Evolutionary conservation across 1,139 yeast genomes (phyloP), one percentile per base, ranked within the genome.

Genomic region (Zygoascus meyerae): DNA sequence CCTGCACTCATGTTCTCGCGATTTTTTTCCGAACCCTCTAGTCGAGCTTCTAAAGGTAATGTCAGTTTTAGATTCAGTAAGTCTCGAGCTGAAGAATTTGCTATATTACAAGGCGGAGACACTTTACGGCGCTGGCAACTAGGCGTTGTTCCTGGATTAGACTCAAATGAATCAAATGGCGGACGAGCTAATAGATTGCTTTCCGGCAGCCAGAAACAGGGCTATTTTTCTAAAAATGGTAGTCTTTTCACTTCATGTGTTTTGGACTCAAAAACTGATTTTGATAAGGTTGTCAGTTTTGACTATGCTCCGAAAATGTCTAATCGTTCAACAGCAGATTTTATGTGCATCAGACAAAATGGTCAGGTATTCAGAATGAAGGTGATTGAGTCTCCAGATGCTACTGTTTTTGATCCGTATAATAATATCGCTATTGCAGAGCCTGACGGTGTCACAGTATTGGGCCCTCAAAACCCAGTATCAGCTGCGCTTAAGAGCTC

Each of bases 311-410:
- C 86, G 1, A 82, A 81, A 55, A 70, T 69, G 21, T 48, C 47
- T 11, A 55, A 56, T 15, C 60, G 61, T 12, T 65, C 66, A 38
- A 73, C 78, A 0, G 71, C 78, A n/a, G 75, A 78, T 34, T 74
- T 86, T 53, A 81, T 89, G 33, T 89, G 96, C 63, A 84, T 89
- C 84, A 71, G 95, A 53, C 95, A 86, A 59, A 83, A 95, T 1
- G 96, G 96, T 1, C 83, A 86, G 42, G 83, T 87, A 0, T 89
- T 85, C 64, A 71, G 86, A 51, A 86, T 86, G 92, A 77, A 83
- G 0, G 85, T 82, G 0, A 69, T 72, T 1, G 94, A 86, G 61
- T 78, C 84, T 45, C 80, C 83, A 32, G 80, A 80, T 40, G 73
- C 81, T 5, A 64, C 83, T 15, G 72, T 69, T 16, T 85, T 89